Base-by-base conservation (phyloP, 345 rosid genomes). In the Lagerstroemia speciosa region DNA sequence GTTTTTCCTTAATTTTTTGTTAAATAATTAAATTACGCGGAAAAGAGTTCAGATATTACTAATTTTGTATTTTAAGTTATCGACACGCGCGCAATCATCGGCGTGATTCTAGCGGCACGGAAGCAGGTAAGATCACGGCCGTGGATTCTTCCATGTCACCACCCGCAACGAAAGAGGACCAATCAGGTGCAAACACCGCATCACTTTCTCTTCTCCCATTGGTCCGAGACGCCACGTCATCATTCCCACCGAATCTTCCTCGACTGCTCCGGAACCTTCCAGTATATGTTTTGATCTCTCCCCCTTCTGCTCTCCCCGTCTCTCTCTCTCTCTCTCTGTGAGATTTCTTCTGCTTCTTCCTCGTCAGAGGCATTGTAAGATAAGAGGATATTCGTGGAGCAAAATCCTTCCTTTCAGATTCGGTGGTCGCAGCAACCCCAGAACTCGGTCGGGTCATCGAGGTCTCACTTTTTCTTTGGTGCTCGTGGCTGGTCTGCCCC, bases 161-260 rank as follows among this genome's bases (percentile, higher is more conserved):
- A 9, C 19, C n/a, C 58, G n/a, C 0, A 12, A 29, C 20, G 15
- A 29, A 9, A 1, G 27, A 17, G 64, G 27, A 55, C 71, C 71
- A 68, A 68, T 69, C n/a, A 14, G 22, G 0, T 36, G 46, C 30
- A 22, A 57, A 1, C 8, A 1, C 19, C 53, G 60, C 67, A 61
- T 41, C 71, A 58, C 50, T 62, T 31, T n/a, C 67, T 46, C 67
- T 71, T 16, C 64, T 57, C 65, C 33, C 55, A 65, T 71, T 65
- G 69, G 69, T 34, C 34, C 6, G 0, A 20, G 30, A 0, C 7
- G 5, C 89, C 94, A 88, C 88, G 89, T 84, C 92, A 80, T 6
- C 82, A 43, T 40, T 74, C 61, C 8, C 61, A 16, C 61, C 61
- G 30, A 55, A 67, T 70, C 45, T n/a, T 19, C 20, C 20, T 43